A percentile compares a stretch with the other conserved stretches of the same genome.
Conservation (phyloP, 495 filamentous ascomycete genomes). For the Hyaloscypha finlandica region DNA sequence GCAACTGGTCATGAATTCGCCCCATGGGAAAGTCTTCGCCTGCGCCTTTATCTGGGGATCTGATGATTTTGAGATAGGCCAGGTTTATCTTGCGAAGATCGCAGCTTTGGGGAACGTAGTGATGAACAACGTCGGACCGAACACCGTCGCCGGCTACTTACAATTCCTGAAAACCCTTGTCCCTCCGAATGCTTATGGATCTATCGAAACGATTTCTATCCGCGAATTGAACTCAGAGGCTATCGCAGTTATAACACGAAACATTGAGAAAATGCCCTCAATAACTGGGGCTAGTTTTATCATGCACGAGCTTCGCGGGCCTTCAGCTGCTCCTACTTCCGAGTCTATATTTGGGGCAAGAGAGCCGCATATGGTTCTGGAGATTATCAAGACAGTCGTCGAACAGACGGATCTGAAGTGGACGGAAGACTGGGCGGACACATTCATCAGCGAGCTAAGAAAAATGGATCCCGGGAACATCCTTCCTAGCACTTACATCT, state of each 20-base stretch:
- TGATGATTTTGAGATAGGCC: slow-evolving; percentile 33
- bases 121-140: slow-evolving; percentile 36
- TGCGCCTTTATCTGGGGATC: slow-evolving; percentile 39
- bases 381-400: slow-evolving; percentile 26
- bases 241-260: slow-evolving; percentile 28
- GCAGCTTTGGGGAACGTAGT: slow-evolving; percentile 30
- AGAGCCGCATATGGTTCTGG: slow-evolving; percentile 43
- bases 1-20: slow-evolving; percentile 34
- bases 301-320: slow-evolving; percentile 39
- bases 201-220: slow-evolving; percentile 30
- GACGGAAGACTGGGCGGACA: slow-evolving; percentile 34
- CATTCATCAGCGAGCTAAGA: slow-evolving; percentile 23
- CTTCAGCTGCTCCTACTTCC: slow-evolving; percentile 19
- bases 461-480: slow-evolving; percentile 26
- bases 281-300: slow-evolving; percentile 31
- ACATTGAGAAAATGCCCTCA: slow-evolving; percentile 34
- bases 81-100: slow-evolving; percentile 37
- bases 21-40: slow-evolving; percentile 30
- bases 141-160: slow-evolving; percentile 32
- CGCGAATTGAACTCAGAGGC: slow-evolving; percentile 29
- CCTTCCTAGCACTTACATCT: slow-evolving; percentile 38
- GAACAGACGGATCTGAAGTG: slow-evolving; percentile 3
- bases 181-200: slow-evolving; percentile 30
- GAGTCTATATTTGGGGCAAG: slow-evolving; percentile 38
- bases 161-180: slow-evolving; percentile 24